Evolutionary conservation across 2,329 filamentous ascomycete genomes (phyloP).

Genomic region (Fusarium ramigenum): DNA sequence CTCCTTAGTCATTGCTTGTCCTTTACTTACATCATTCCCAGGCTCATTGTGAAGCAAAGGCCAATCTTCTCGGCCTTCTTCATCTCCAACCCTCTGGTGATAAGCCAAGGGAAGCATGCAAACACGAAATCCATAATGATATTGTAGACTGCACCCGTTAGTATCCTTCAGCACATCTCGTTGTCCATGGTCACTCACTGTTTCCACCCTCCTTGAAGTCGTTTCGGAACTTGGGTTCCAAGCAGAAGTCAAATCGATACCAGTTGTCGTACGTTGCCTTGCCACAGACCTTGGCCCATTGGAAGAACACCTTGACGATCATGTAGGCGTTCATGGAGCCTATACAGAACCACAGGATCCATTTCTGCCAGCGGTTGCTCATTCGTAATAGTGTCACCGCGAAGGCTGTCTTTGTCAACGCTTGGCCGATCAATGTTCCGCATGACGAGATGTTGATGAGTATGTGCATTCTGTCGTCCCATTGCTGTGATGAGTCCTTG

Average conservation of each 20-base stretch:
- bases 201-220: conserved; percentile 62
- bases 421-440: conserved; percentile 49
- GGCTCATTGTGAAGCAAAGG: conserved; percentile 60
- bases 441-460: conserved; percentile 57
- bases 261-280: conserved; percentile 55
- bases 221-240: conserved; percentile 50
- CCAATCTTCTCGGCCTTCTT: conserved; percentile 58
- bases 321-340: conserved; percentile 59
- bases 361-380: conserved; percentile 55
- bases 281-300: conserved; percentile 59
- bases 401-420: conserved; percentile 51
- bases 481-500: conserved; percentile 49
- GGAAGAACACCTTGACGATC: conserved; percentile 57
- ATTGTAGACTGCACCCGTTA: conserved; percentile 55
- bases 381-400: conserved; percentile 52
- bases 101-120: conserved; percentile 59
- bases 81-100: conserved; percentile 60
- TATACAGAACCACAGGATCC: conserved; percentile 60
- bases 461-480: conserved; percentile 63
- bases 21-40: conserved; percentile 56
- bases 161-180: background rate
- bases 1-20: too few relatives aligned
- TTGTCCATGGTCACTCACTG: conserved; percentile 45
- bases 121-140: conserved; percentile 64
- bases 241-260: conserved; percentile 58